Conservation (phyloP, 2,329 filamentous ascomycete genomes). For the Penicillium sp. region DNA sequence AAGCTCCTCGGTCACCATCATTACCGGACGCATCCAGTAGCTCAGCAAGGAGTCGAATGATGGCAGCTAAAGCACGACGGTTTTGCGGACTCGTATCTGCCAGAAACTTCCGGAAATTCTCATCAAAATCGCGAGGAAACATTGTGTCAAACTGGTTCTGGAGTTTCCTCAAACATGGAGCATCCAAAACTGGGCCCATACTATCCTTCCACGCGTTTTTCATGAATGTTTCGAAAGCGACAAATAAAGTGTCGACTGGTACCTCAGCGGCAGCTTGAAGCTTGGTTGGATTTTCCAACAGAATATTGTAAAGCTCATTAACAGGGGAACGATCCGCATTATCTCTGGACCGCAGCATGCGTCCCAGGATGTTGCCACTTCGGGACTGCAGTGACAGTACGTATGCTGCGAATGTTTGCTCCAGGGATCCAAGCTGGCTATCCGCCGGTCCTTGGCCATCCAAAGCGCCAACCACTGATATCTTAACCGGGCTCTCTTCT, state of each 20-base stretch:
- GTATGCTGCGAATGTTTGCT: constrained; percentile 84
- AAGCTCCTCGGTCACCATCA: constrained; percentile 83
- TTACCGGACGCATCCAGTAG: constrained; percentile 88
- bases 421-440: constrained; percentile 72
- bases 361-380: constrained; percentile 84
- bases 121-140: constrained; percentile 55
- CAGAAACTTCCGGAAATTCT: constrained; percentile 59
- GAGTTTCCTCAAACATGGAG: constrained; percentile 72
- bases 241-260: constrained; percentile 82
- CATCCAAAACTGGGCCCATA: constrained; percentile 81
- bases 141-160: constrained; percentile 57
- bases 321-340: constrained; percentile 76
- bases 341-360: constrained; percentile 71
- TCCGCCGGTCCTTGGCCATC: constrained; percentile 55
- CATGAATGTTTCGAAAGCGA: constrained; percentile 91
- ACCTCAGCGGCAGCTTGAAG: constrained; percentile 75
- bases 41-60: constrained; percentile 85
- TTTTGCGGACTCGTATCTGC: constrained; percentile 62
- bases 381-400: constrained; percentile 79
- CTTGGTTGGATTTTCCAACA: constrained; percentile 82
- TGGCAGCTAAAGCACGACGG: constrained; percentile 75
- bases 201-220: constrained; percentile 85
- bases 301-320: constrained; percentile 86
- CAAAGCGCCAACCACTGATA: constrained; percentile 59
- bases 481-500: constrained; percentile 34